phyloP scores from a whole-genome alignment of 2,329 filamentous ascomycete species.

The Colletotrichum trifolii region DNA sequence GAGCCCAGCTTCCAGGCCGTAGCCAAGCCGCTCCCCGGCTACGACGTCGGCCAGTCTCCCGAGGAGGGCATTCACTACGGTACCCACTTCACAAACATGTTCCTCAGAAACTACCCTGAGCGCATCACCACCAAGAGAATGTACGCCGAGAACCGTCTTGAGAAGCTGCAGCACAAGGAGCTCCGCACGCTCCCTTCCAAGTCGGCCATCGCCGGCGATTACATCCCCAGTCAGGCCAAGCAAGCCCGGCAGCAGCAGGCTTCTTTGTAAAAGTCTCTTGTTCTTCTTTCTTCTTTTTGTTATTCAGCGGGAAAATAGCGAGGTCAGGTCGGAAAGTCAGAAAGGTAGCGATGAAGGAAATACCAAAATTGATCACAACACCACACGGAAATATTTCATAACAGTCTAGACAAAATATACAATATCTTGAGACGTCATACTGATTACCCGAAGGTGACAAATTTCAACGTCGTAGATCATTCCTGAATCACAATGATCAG shows the following conservation, averaged over 20 bases:
- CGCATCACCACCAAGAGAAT: slow-evolving; percentile 55
- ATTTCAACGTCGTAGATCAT: too few relatives aligned
- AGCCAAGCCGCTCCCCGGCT: slow-evolving; percentile 54
- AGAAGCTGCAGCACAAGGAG: slow-evolving; percentile 40
- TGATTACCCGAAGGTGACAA: too few relatives aligned
- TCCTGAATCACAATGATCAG: too few relatives aligned
- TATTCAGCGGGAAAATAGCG: neutral
- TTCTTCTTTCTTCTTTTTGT: neutral
- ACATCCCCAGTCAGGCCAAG: slow-evolving; percentile 2
- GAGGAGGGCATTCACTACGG: slow-evolving; percentile 60
- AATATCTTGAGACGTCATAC: too few relatives aligned
- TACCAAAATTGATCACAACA: slow-evolving; percentile 16
- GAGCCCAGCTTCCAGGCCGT: slow-evolving; percentile 61
- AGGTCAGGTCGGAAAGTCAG: neutral
- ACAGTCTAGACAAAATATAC: too few relatives aligned
- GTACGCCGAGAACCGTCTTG: slow-evolving; percentile 46
- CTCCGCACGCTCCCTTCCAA: slow-evolving; percentile 39
- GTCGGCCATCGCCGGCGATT: neutral
- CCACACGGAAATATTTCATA: too few relatives aligned
- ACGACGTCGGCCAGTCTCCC: slow-evolving; percentile 45
- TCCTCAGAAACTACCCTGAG: slow-evolving; percentile 60
- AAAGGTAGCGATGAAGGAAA: neutral
- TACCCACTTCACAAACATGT: slow-evolving; percentile 65
- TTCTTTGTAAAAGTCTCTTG: slow-evolving; percentile 2
- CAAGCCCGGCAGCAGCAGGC: neutral